Base-by-base conservation (phyloP, 73 alveolate genomes). In the Diophrys appendiculata region DNA sequence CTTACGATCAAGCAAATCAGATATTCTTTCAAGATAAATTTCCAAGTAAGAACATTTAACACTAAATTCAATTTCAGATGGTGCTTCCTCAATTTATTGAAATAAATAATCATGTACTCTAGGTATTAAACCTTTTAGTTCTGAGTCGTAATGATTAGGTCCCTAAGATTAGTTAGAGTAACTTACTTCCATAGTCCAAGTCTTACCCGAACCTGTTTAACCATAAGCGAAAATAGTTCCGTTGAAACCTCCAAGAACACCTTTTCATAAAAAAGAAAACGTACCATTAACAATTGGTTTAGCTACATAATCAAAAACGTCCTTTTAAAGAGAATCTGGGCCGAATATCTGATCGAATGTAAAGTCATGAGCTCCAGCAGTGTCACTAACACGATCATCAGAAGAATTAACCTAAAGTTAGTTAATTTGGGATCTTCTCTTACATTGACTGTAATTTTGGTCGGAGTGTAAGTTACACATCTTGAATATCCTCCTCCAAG, bases 211-310 rank as follows among this genome's bases (percentile, higher is more conserved):
- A 26, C 99, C 98, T 25, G 99, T 97, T 84, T 97, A 91, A 22
- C 99, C 99, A 84, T 97, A 97, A 26, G 98, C 97, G 86, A 97
- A 97, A 3, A 97, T 91, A 0, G 99, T 97, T 2, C 98, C 98
- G 86, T 95, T 97, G 89, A 91, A 97, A 26, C 99, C 99, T 69
- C 90, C 91, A 80, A 97, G 88, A 54, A 95, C 95, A 64, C 97
- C 96, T 86, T 18, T 73, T 14, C 52, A 43, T 24, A 25, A 1
- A 33, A n/a, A 31, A 14, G 43, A 8, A 31, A 56, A 2, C 68
- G 1, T 80, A 80, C 89, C 89, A 30, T 87, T 87, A 25, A 95
- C 95, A 13, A 92, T 93, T 35, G 97, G 98, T 60, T 81, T 69
- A 54, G 96, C 97, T 1, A 85, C 92, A 24, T 84, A 80, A 18